Base-by-base conservation (phyloP, 2,329 filamentous ascomycete species). In the Fusarium fracticaudum region DNA sequence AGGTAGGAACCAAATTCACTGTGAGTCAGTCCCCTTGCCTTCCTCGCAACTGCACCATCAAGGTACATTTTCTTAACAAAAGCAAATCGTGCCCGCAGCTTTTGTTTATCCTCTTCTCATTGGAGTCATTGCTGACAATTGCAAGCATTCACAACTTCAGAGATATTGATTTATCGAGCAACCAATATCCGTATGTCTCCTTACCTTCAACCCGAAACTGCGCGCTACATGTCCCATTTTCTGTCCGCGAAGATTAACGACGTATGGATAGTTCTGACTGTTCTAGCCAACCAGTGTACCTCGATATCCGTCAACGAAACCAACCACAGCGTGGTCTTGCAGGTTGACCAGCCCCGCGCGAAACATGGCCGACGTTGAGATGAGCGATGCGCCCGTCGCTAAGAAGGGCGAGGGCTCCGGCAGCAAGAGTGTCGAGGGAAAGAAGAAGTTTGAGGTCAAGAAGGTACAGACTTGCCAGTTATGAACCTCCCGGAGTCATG, bases 381-480 rank as follows among this genome's bases (percentile, higher is more conserved):
- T 98, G 96, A 93, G 94, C 62, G 96, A 98, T 84, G 95, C 93
- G 53, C 90, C 91, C 40, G 85, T 86, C 26, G 85, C 87, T 33
- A 93, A 91, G 83, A 89, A 88, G 81, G 81, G 82, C 22, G 84
- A 84, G 33, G 85, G 83, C 47, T 80, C 84, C 24, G 89, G 88
- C 73, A 82, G 84, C 67, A 89, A 89, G 63, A 84, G 81, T 33
- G 71, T 82, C 44, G 93, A 96, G 75, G 90, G 86, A 60, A 98
- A 97, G 90, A 97, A 98, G 88, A 93, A 94, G 76, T 99, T 99
- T 77, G 96, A 99, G 83, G 96, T 99, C 73, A 99, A 99, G 87
- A 99, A 99, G 93, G 96, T 97, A 83, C 71, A 6, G 31, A 5
- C 29, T 45, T 3, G 13, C 38, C 50, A 12, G n/a, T 43, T 35